phyloP scores from a whole-genome alignment of 2,329 filamentous ascomycete species.

The Orbilia oligospora region DNA sequence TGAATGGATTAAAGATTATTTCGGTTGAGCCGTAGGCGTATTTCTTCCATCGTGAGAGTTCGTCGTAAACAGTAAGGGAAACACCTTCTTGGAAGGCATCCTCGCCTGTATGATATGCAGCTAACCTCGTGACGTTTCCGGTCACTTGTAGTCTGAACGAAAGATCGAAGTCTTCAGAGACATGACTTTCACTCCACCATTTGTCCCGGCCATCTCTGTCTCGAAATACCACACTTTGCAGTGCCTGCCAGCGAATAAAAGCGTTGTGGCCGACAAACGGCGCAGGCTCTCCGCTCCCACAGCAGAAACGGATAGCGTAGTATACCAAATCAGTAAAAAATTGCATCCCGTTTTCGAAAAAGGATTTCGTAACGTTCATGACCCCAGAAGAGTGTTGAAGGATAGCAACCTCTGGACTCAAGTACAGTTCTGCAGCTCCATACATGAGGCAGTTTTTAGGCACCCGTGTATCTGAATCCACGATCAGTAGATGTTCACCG shows the following conservation, averaged over 20 bases:
- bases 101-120: slow-evolving; percentile 75
- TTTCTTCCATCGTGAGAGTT: slow-evolving; percentile 80
- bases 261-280: slow-evolving; percentile 86
- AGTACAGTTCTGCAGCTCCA: slow-evolving; percentile 79
- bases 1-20: slow-evolving; percentile 78
- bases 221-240: slow-evolving; percentile 73
- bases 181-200: slow-evolving; percentile 82
- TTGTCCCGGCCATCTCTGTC: slow-evolving; percentile 74
- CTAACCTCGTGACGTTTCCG: slow-evolving; percentile 78
- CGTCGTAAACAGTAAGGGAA: slow-evolving; percentile 80
- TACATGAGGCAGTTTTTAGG: slow-evolving; percentile 78
- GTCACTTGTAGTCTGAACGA: slow-evolving; percentile 78
- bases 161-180: slow-evolving; percentile 85
- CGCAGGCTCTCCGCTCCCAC: slow-evolving; percentile 79
- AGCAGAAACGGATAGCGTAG: slow-evolving; percentile 78
- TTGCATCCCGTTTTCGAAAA: slow-evolving; percentile 82
- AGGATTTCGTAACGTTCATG: slow-evolving; percentile 80
- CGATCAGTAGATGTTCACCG: slow-evolving; percentile 76
- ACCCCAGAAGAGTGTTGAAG: slow-evolving; percentile 81
- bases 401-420: slow-evolving; percentile 78
- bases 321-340: slow-evolving; percentile 86
- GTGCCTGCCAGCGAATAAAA: slow-evolving; percentile 78
- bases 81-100: slow-evolving; percentile 80
- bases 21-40: slow-evolving; percentile 74
- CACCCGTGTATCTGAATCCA: slow-evolving; percentile 79